Evolutionary conservation across 345 rosid species (phyloP), one percentile per base, ranked within the genome.

Genomic region (Carallia pectinifolia): DNA sequence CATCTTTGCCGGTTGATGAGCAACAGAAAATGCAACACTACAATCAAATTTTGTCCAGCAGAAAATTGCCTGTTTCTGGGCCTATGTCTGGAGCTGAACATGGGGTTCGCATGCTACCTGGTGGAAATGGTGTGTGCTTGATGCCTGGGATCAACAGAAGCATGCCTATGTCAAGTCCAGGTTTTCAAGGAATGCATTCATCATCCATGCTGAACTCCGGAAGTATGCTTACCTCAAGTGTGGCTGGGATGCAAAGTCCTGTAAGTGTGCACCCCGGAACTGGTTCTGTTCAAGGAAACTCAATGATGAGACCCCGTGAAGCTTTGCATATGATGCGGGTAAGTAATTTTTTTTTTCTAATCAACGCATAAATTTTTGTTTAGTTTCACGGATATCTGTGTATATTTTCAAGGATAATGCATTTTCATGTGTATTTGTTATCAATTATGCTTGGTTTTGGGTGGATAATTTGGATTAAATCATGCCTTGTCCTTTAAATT

Each of bases 261-360:
- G 89, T 77, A 40, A 82, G 62, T 77, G 76, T 87, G 83, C 93
- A 90, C 75, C 65, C 91, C 60, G 95, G 90, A 68, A 71, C 86
- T 68, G 83, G 82, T 74, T 76, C 91, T 77, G 81, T 86, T 74
- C 93, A 85, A 79, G 95, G 93, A 72, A 89, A 83, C 75, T 75
- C 97, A 18, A 81, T 88, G 85, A 36, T 82, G 84, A 90, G 97
- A 79, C 82, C 98, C 63, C 95, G 86, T 48, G 98, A 92, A 62
- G 56, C 83, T 66, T 61, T 88, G 87, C 96, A 88, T 69, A 71
- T 85, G 81, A 84, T 82, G 83, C 86, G 89, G 84, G 99, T 92
- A 78, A 79, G 87, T 83, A 62, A 27, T 62, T 30, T 58, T 30
- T 58, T 50, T 67, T 33, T 77, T 62, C 60, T 8, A 10, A 19